Evolutionary conservation across 306 rosid species (phyloP).

Genomic region (Astragalus glycyphyllos): DNA sequence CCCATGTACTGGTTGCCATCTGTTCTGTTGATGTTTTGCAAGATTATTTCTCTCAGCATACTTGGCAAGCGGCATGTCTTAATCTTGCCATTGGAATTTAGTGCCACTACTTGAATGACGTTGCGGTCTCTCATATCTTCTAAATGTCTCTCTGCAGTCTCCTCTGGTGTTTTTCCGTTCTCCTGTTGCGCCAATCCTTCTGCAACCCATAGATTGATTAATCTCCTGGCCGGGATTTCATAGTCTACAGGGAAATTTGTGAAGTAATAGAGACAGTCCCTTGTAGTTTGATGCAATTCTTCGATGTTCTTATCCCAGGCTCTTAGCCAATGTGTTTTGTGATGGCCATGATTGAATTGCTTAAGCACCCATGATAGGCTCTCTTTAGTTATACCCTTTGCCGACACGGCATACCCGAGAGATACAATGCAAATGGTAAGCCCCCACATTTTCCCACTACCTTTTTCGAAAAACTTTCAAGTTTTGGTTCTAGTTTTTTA

Average conservation of each 20-base stretch:
- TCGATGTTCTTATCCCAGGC: not conserved
- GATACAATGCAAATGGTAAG: conserved; percentile 39
- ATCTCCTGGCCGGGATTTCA: conserved; percentile 53
- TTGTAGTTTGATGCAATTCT: not conserved
- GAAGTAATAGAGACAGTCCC: conserved; percentile 38
- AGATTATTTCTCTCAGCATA: conserved; percentile 14
- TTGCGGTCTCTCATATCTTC: conserved; percentile 23
- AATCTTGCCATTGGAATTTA: conserved; percentile 44
- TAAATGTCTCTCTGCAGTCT: conserved; percentile 35
- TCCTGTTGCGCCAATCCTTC: conserved; percentile 39
- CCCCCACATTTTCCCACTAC: conserved; percentile 43
- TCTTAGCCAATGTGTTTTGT: conserved; percentile 22
- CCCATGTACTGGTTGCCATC: not conserved
- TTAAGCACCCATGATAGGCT: conserved; percentile 8
- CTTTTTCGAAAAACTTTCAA: conserved; percentile 38
- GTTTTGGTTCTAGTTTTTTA: not conserved
- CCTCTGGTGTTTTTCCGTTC: conserved; percentile 33
- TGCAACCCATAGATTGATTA: conserved; percentile 50
- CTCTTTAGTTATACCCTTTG: not conserved
- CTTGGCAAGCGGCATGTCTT: conserved; percentile 47
- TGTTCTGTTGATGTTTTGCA: conserved; percentile 5
- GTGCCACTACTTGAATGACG: conserved; percentile 47
- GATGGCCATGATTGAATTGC: conserved; percentile 13
- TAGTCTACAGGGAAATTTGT: conserved; percentile 45
- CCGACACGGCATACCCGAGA: conserved; percentile 35